Conservation (phyloP, 495 filamentous ascomycete species). For the Hypoxylon rickii region DNA sequence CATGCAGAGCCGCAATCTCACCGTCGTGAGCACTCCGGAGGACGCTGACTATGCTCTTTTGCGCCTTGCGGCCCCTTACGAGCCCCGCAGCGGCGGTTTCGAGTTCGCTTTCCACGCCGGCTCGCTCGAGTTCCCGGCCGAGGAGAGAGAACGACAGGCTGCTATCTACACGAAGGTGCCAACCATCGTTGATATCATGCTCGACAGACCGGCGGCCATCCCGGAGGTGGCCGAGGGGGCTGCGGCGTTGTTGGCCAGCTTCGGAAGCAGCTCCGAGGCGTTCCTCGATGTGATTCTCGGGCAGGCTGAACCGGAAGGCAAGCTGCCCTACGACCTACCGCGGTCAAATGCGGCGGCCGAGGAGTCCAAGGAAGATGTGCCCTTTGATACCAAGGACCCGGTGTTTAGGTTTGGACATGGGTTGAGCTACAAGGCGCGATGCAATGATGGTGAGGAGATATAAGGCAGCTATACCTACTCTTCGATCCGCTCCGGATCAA, state of each 20-base stretch:
- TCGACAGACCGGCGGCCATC: slow-evolving; percentile 39
- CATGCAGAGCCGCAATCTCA: slow-evolving; percentile 19
- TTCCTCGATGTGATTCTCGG: slow-evolving; percentile 41
- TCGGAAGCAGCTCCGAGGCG: slow-evolving; percentile 35
- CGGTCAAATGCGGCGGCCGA: slow-evolving; percentile 24
- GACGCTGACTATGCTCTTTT: slow-evolving; percentile 46
- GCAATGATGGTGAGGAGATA: not conserved
- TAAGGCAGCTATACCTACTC: not conserved
- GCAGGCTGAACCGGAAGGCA: slow-evolving; percentile 26
- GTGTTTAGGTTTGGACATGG: slow-evolving; percentile 35
- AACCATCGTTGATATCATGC: slow-evolving; percentile 38
- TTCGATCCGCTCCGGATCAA: no score
- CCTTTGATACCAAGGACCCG: slow-evolving; percentile 31
- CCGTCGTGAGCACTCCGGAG: slow-evolving; percentile 21
- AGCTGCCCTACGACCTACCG: slow-evolving; percentile 31
- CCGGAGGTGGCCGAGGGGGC: slow-evolving; percentile 36
- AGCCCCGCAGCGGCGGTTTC: slow-evolving; percentile 39
- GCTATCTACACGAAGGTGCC: slow-evolving; percentile 37
- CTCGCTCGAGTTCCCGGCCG: slow-evolving; percentile 41
- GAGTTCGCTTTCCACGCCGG: slow-evolving; percentile 41
- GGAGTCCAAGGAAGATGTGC: slow-evolving; percentile 25
- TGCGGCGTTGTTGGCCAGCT: slow-evolving; percentile 37
- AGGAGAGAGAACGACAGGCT: slow-evolving; percentile 38
- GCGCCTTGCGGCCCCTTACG: slow-evolving; percentile 39
- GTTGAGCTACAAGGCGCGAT: slow-evolving; percentile 15